Evolutionary conservation across 805 yeast species (phyloP).

Genomic region (Saccharomyces jurei): DNA sequence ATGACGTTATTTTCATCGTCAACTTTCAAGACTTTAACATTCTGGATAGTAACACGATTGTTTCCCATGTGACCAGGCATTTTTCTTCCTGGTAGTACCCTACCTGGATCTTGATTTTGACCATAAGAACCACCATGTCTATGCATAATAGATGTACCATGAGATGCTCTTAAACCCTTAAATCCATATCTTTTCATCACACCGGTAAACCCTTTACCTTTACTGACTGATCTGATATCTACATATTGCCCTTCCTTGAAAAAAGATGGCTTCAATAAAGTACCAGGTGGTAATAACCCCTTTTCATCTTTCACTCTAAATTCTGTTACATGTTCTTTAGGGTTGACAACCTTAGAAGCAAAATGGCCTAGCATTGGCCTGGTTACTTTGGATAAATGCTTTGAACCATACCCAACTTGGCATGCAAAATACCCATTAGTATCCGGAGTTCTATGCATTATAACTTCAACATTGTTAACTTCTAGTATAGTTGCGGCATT

Average conservation of each 20-base stretch:
- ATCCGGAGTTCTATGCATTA: slow-evolving; percentile 58
- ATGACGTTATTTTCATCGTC: slow-evolving; percentile 77
- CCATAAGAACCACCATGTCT: slow-evolving; percentile 97
- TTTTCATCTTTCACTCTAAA: slow-evolving; percentile 63
- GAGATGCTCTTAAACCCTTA: slow-evolving; percentile 82
- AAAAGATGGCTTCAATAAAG: slow-evolving; percentile 72
- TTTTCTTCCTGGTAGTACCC: slow-evolving; percentile 92
- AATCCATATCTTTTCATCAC: slow-evolving; percentile 95
- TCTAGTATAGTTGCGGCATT: slow-evolving; percentile 83
- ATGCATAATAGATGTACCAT: slow-evolving; percentile 90
- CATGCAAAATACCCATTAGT: slow-evolving; percentile 79
- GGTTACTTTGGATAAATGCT: slow-evolving; percentile 51
- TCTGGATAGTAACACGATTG: slow-evolving; percentile 62
- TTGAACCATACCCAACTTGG: slow-evolving; percentile 76
- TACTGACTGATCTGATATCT: slow-evolving; percentile 69
- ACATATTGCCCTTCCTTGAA: slow-evolving; percentile 77
- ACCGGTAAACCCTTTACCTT: slow-evolving; percentile 97
- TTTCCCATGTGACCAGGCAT: slow-evolving; percentile 98
- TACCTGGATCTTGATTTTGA: slow-evolving; percentile 90
- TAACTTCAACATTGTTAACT: slow-evolving; percentile 81
- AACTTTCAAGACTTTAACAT: slow-evolving; percentile 66
- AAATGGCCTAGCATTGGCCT: slow-evolving; percentile 68
- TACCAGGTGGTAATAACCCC: slow-evolving; percentile 70
- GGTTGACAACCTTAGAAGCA: slow-evolving; percentile 72
- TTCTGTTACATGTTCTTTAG: slow-evolving; percentile 68